Evolutionary conservation across 768 basidiomycete genomes (phyloP).

Genomic region (Leccinum variicolor): DNA sequence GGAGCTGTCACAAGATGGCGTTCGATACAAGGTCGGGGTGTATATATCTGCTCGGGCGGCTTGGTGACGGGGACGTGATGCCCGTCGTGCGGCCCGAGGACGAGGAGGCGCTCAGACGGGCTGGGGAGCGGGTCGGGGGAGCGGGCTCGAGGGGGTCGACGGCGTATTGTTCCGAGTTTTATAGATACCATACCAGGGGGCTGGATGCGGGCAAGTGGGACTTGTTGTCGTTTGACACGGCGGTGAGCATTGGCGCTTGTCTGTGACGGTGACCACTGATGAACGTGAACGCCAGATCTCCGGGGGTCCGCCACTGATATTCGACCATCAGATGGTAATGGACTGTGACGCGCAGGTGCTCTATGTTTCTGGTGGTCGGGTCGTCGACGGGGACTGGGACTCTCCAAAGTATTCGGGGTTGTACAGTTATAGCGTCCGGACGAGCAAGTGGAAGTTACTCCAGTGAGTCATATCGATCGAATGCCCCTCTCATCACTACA

Average conservation of each 20-base stretch:
- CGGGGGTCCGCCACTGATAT: slow-evolving; percentile 70
- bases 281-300: slow-evolving; percentile 38
- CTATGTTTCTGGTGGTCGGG: slow-evolving; percentile 74
- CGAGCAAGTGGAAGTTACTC: slow-evolving; percentile 63
- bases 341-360: slow-evolving; percentile 68
- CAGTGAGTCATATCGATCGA: slow-evolving; percentile 46
- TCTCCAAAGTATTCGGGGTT: slow-evolving; percentile 63
- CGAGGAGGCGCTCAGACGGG: slow-evolving; percentile 18
- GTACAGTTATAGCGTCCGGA: slow-evolving; percentile 66
- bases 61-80: slow-evolving; percentile 52
- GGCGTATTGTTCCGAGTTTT: slow-evolving; percentile 65
- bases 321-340: slow-evolving; percentile 80
- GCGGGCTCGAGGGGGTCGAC: slow-evolving; percentile 11
- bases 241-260: slow-evolving; percentile 38
- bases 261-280: neutral
- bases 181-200: slow-evolving; percentile 49
- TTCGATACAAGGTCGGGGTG: slow-evolving; percentile 68
- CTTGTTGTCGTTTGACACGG: slow-evolving; percentile 61
- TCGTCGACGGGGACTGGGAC: slow-evolving; percentile 64
- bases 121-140: slow-evolving; percentile 18
- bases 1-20: slow-evolving; percentile 81
- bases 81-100: slow-evolving; percentile 18
- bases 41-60: slow-evolving; percentile 71
- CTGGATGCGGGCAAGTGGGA: slow-evolving; percentile 67
- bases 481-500: neutral